Percentiles rank a stretch among this genome's conserved stretches.
phyloP scores from a whole-genome alignment of 179 eudicot genomes.

The Patellifolia procumbens region DNA sequence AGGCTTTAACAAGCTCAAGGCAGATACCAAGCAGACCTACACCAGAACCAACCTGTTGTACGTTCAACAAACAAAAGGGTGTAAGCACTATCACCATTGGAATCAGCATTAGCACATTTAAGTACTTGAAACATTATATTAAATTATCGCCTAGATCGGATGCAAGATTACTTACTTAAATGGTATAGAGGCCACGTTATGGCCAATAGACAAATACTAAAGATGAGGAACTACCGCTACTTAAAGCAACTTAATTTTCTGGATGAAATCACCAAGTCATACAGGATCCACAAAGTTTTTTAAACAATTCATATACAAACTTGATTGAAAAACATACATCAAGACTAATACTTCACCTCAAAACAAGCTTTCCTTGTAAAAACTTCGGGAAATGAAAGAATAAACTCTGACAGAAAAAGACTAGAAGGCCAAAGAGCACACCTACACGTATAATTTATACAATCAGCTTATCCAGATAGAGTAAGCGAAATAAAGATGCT shows the following conservation, averaged over 20 bases:
- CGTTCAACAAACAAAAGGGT: conserved; percentile 1
- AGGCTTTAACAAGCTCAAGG: conserved; percentile 70
- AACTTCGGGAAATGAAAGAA: conserved; percentile 75
- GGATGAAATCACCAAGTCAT: conserved; percentile 10
- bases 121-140: neutral
- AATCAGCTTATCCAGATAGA: conserved; percentile 19
- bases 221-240: neutral
- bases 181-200: neutral
- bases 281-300: neutral
- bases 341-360: conserved; percentile 62
- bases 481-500: neutral
- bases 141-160: neutral
- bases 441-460: conserved; percentile 40
- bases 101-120: neutral
- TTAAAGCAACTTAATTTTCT: conserved; percentile 9
- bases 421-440: conserved; percentile 98
- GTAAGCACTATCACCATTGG: neutral
- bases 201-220: neutral
- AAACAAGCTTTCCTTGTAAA: conserved; percentile 71
- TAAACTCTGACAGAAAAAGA: conserved; percentile 85
- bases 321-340: neutral
- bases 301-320: neutral
- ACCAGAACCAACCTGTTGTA: conserved; percentile 87
- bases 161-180: neutral
- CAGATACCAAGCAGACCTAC: conserved; percentile 94